These are phyloP conservation scores for Xylaria intraflava DNA, from an alignment of 495 filamentous ascomycete genomes.

Conservation along the genomic window DNA sequence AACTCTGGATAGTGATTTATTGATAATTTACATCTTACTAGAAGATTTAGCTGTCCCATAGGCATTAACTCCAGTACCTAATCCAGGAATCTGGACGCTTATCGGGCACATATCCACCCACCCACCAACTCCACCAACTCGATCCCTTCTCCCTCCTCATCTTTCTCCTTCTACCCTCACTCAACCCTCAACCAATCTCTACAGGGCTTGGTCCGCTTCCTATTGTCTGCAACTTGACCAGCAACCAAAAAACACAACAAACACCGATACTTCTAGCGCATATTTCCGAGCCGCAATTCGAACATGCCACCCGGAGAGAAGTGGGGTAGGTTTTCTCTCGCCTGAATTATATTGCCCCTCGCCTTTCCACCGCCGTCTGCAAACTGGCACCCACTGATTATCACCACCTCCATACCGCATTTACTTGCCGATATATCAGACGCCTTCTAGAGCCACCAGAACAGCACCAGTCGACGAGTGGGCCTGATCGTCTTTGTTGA, in stretches of 20 bases:
- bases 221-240: neutral
- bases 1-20: neutral
- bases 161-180: neutral
- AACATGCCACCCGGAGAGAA: conserved; percentile 29
- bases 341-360: neutral
- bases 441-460: conserved; percentile 1
- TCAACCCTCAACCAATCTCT: neutral
- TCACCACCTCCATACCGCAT: conserved; percentile 8
- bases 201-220: neutral
- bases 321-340: conserved; percentile 30
- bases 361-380: neutral
- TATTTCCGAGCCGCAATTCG: neutral
- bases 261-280: neutral
- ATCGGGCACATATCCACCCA: neutral
- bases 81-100: neutral
- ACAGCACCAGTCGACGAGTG: conserved; percentile 8
- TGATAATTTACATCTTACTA: no score
- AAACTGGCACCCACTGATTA: conserved; percentile 10
- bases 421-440: conserved; percentile 1
- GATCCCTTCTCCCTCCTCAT: neutral
- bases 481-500: conserved; percentile 11
- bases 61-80: no score
- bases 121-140: neutral
- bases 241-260: neutral
- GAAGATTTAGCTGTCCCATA: no score